These are phyloP conservation scores for Crucibulum laeve DNA, from an alignment of 768 basidiomycete genomes.

Conservation along the genomic window DNA sequence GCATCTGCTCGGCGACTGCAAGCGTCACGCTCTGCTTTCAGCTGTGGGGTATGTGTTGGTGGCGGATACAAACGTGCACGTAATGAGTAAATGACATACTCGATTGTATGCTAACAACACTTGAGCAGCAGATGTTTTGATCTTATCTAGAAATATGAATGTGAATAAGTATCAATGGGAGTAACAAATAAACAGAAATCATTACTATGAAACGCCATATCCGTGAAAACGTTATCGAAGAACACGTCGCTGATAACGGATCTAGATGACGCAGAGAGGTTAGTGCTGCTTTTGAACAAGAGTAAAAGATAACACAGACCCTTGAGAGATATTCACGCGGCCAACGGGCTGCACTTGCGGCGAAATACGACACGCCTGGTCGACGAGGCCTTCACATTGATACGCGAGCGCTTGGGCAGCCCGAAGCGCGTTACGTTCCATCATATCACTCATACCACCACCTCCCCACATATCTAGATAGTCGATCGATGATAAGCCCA, in stretches of 20 bases:
- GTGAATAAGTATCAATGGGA: neutral
- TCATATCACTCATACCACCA: constrained; percentile 33
- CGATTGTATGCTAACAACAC: constrained; percentile 29
- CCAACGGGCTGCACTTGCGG: constrained; percentile 33
- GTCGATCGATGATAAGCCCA: constrained; percentile 1
- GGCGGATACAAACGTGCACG: neutral
- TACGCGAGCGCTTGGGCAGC: constrained; percentile 28
- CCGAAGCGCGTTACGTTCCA: constrained; percentile 36
- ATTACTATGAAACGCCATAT: constrained; percentile 37
- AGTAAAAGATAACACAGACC: constrained; percentile 18
- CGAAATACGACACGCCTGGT: constrained; percentile 32
- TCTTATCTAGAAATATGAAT: constrained; percentile 27
- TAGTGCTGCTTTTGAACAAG: neutral
- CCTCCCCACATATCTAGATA: constrained; percentile 37
- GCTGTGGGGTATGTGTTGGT: constrained; percentile 13
- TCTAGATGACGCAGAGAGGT: constrained; percentile 13
- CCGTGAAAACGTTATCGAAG: constrained; percentile 39
- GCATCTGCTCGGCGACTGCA: constrained; percentile 23
- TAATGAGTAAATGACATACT: constrained; percentile 15
- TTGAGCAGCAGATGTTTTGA: constrained; percentile 28
- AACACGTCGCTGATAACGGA: constrained; percentile 34
- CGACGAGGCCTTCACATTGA: constrained; percentile 28
- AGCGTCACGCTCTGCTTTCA: constrained; percentile 25
- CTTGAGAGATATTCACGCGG: constrained; percentile 31
- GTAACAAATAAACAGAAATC: constrained; percentile 4